Evolutionary conservation across 345 rosid genomes (phyloP).

Genomic region (Brassica incana): DNA sequence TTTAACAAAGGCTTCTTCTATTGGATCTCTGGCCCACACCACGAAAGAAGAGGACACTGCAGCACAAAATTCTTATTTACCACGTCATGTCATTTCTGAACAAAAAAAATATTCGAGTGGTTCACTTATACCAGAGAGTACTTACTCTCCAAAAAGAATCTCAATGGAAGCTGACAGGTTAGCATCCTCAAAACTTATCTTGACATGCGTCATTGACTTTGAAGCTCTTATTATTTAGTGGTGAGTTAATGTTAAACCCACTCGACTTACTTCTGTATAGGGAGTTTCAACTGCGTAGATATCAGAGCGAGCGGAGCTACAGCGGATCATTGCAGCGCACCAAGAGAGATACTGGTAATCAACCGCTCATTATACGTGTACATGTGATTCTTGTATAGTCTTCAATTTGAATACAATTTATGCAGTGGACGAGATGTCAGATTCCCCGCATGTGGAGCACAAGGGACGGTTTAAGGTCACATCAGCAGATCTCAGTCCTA

Average conservation of each 20-base stretch:
- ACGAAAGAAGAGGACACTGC: slow-evolving; percentile 54
- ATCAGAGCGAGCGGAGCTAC: slow-evolving; percentile 62
- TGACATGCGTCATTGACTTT: slow-evolving; percentile 16
- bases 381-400: slow-evolving; percentile 21
- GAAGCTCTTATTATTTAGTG: slow-evolving; percentile 28
- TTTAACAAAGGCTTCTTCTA: slow-evolving; percentile 45
- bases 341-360: slow-evolving; percentile 61
- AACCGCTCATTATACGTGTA: slow-evolving; percentile 40
- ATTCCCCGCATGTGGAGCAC: slow-evolving; percentile 74
- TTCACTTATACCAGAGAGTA: slow-evolving; percentile 54
- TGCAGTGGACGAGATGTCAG: slow-evolving; percentile 73
- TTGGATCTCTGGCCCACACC: slow-evolving; percentile 41
- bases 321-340: slow-evolving; percentile 74
- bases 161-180: slow-evolving; percentile 67
- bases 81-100: slow-evolving; percentile 49
- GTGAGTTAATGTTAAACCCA: slow-evolving; percentile 11
- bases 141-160: slow-evolving; percentile 55
- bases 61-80: slow-evolving; percentile 48
- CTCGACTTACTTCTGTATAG: slow-evolving; percentile 46
- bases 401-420: neutral
- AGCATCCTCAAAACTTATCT: slow-evolving; percentile 30
- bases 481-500: slow-evolving; percentile 77
- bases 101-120: slow-evolving; percentile 60
- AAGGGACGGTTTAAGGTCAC: slow-evolving; percentile 95
- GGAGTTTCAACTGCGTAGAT: slow-evolving; percentile 63